Conservation (phyloP, 164 flowering plant species). For the Umbilicus rupestris region DNA sequence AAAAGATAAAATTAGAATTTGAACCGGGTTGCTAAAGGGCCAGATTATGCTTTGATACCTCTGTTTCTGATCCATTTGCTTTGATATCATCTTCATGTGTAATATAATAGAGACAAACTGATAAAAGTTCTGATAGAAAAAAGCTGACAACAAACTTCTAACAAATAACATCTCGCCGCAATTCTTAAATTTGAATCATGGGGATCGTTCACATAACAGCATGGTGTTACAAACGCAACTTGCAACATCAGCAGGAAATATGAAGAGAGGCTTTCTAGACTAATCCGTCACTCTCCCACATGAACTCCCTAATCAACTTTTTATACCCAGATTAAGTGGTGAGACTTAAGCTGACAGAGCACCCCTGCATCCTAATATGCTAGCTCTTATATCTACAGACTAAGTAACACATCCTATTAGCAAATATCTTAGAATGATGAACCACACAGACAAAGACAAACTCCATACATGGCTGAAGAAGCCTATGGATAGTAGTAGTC, state of each 20-base stretch:
- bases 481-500: background rate
- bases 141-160: background rate
- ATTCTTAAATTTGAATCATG: background rate
- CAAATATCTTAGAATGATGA: background rate
- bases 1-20: too few relatives aligned
- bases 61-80: too few relatives aligned
- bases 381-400: conserved; percentile 4
- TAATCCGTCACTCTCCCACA: background rate
- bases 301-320: background rate
- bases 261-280: background rate
- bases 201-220: background rate
- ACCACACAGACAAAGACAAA: background rate
- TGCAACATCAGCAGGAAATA: too few relatives aligned
- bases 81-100: too few relatives aligned
- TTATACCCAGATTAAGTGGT: too few relatives aligned
- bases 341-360: background rate
- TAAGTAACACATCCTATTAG: conserved; percentile 1
- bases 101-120: too few relatives aligned
- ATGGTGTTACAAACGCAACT: background rate
- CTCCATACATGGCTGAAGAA: background rate
- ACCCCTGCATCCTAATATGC: background rate
- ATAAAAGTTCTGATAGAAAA: too few relatives aligned
- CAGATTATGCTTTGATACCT: too few relatives aligned
- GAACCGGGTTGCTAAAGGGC: too few relatives aligned
- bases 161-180: background rate